These are phyloP conservation scores for Aphanomyces stellatus DNA, from an alignment of 352 stramenopile species.

Conservation along the genomic window DNA sequence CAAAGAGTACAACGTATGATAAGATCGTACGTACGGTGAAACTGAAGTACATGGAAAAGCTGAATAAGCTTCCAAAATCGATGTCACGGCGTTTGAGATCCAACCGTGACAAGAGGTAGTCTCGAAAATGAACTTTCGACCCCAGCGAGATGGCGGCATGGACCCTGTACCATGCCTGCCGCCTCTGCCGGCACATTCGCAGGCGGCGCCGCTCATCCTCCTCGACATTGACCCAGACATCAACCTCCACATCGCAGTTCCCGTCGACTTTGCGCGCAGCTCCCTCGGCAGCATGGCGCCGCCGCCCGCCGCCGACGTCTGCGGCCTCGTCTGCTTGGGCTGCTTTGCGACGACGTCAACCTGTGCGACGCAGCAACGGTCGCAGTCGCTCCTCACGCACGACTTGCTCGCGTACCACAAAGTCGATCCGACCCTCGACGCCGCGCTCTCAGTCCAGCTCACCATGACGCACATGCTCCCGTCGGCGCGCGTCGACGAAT, in stretches of 20 bases:
- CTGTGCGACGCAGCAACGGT: neutral
- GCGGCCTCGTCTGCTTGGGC: neutral
- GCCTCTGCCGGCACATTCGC: too few species aligned
- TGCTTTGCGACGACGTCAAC: neutral
- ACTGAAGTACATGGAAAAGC: neutral
- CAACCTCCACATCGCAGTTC: slow-evolving; percentile 11
- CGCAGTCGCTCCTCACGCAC: neutral
- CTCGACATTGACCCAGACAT: neutral
- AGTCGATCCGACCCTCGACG: neutral
- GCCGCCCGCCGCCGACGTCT: neutral
- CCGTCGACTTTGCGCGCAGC: neutral
- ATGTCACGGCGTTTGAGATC: neutral
- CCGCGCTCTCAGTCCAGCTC: neutral
- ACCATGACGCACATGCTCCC: slow-evolving; percentile 14
- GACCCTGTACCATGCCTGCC: too few species aligned
- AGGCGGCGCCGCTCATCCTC: too few species aligned
- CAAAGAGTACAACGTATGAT: neutral
- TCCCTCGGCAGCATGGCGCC: neutral
- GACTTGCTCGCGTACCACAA: slow-evolving; percentile 11
- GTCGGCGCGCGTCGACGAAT: neutral
- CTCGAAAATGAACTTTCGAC: too few species aligned
- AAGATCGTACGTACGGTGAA: neutral
- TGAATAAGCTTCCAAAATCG: neutral
- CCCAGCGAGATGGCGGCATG: too few species aligned
- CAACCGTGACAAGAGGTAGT: too few species aligned